Percentiles rank a stretch among this genome's conserved stretches.
These are phyloP conservation scores for Hyaloperonospora brassicae DNA, from an alignment of 352 stramenopile species.

Conservation along the genomic window DNA sequence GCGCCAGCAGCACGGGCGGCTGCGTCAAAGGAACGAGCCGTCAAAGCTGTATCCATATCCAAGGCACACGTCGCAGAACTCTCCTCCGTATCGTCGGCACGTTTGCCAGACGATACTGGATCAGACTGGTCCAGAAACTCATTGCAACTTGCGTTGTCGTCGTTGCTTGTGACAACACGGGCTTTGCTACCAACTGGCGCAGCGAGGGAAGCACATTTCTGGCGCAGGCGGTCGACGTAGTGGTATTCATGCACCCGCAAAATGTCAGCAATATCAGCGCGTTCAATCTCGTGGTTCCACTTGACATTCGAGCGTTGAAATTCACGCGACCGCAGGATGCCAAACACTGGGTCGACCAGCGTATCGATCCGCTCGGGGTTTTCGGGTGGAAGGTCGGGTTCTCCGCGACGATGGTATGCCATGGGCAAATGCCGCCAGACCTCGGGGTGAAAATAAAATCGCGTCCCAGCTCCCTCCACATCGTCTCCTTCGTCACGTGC, in stretches of 20 bases:
- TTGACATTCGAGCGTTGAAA: conserved; percentile 51
- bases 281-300: conserved; percentile 60
- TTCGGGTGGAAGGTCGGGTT: conserved; percentile 78
- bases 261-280: conserved; percentile 79
- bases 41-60: conserved; percentile 79
- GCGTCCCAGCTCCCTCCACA: conserved; percentile 22
- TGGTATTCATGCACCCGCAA: conserved; percentile 86
- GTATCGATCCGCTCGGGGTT: conserved; percentile 85
- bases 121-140: conserved; percentile 7
- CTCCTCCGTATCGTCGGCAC: conserved; percentile 27
- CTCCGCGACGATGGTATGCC: conserved; percentile 50
- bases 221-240: conserved; percentile 74
- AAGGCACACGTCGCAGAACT: conserved; percentile 37
- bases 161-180: conserved; percentile 12
- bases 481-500: conserved; percentile 1
- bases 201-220: conserved; percentile 35
- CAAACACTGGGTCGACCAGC: conserved; percentile 64
- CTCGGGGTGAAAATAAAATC: conserved; percentile 74
- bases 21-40: conserved; percentile 63
- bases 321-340: conserved; percentile 60
- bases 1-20: conserved; percentile 72
- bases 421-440: conserved; percentile 73
- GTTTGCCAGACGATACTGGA: conserved; percentile 1
- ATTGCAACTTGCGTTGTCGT: conserved; percentile 4
- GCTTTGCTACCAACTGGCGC: conserved; percentile 11